phyloP scores from a whole-genome alignment of 148 eudicot species.

The Camellia japonica region DNA sequence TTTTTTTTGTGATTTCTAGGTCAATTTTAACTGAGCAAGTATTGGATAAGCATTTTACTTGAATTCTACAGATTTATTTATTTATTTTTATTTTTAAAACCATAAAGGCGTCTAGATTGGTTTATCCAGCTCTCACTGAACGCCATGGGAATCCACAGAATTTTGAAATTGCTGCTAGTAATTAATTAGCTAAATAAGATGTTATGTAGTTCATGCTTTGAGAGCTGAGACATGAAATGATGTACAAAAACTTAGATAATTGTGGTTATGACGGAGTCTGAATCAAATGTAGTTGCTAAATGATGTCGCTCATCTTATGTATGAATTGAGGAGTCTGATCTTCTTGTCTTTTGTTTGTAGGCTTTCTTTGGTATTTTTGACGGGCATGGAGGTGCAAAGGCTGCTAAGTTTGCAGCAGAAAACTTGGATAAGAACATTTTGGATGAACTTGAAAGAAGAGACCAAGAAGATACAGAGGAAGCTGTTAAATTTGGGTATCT shows the following conservation, averaged over 20 bases:
- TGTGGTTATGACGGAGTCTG: too few species aligned
- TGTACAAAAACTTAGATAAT: too few species aligned
- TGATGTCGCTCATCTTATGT: not conserved
- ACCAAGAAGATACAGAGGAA: slow-evolving; percentile 34
- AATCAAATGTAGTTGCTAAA: not conserved
- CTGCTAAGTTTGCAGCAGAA: slow-evolving; percentile 35
- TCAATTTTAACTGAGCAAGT: too few species aligned
- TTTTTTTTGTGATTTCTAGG: too few species aligned
- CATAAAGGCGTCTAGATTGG: too few species aligned
- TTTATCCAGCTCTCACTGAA: too few species aligned
- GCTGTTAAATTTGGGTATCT: slow-evolving; percentile 58
- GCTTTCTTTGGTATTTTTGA: slow-evolving; percentile 42
- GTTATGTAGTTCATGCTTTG: not conserved
- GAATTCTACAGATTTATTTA: too few species aligned
- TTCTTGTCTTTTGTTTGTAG: slow-evolving; percentile 7
- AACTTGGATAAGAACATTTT: slow-evolving; percentile 40
- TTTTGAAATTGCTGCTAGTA: not conserved
- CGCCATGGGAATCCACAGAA: too few species aligned
- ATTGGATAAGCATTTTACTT: too few species aligned
- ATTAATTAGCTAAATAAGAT: too few species aligned
- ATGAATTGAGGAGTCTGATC: not conserved
- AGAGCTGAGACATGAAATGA: not conserved
- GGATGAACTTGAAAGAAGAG: slow-evolving; percentile 34
- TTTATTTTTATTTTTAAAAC: too few species aligned
- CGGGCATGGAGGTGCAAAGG: slow-evolving; percentile 43